Evolutionary conservation across 2,329 filamentous ascomycete genomes (phyloP), one percentile per base, ranked within the genome.

Genomic region (Alternaria gansuensis): DNA sequence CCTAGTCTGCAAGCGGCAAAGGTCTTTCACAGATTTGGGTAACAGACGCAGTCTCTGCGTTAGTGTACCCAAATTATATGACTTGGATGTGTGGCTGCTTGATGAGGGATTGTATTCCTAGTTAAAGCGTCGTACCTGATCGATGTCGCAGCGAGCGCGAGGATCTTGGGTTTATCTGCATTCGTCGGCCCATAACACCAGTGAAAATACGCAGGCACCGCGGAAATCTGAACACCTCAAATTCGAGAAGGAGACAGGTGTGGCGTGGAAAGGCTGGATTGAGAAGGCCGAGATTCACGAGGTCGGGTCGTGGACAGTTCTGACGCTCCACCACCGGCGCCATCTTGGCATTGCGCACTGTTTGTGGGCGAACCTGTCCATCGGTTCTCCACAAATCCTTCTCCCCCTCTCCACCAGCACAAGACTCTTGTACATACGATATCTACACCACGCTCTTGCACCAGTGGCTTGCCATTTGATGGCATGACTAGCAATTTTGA

Each of bases 291-390:
- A 31, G 21, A 33, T 23, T 46, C 17, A 17, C 17, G 17, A 17
- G 17, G 17, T 17, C 28, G 17, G 28, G 17, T 46, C 21, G 28
- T 17, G 1, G 28, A 40, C 37, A 21, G 37, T 21, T 40, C 43
- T n/a, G 40, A 14, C 26, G 28, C 43, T 33, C 43, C 17, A 2
- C 11, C 28, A 33, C 28, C 21, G 28, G 43, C 43, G 28, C 28
- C 3, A 13, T 33, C 40, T 46, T 46, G 43, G 43, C 43, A 4
- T 43, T 33, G 43, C 43, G 43, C 43, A 21, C 43, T n/a, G 43
- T 46, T 13, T 24, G 43, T 17, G 43, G 17, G 3, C 13, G 43
- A 24, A 46, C 43, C 43, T 5, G 17, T 1, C 43, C 2, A 31
- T 28, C 28, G 43, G 43, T 46, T 14, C 17, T 21, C 28, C 17